phyloP scores from a whole-genome alignment of 1,284 basidiomycete genomes.

The Tremellales sp. region DNA sequence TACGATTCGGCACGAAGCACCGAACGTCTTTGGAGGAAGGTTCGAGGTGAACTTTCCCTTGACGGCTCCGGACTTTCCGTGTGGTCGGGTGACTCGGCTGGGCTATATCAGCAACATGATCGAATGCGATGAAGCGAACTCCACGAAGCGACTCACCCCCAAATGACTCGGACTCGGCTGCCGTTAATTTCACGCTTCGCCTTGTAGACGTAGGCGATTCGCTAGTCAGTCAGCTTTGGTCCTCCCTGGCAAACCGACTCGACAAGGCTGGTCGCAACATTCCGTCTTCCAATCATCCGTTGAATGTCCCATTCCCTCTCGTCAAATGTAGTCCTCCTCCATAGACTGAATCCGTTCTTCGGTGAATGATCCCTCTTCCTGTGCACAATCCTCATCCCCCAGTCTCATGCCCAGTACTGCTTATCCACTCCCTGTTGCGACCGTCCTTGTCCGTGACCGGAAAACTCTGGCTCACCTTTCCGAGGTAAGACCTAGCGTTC shows the following conservation, averaged over 20 bases:
- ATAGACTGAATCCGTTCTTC: no score
- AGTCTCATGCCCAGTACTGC: no score
- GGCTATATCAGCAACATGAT: no score
- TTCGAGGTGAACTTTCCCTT: constrained; percentile 97
- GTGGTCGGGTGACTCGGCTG: constrained; percentile 84
- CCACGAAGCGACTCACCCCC: constrained; percentile 76
- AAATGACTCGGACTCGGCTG: constrained; percentile 91
- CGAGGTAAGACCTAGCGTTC: constrained; percentile 96
- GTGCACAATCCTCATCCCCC: no score
- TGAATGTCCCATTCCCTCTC: no score
- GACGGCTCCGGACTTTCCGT: constrained; percentile 93
- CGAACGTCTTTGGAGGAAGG: constrained; percentile 93
- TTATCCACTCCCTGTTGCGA: no score
- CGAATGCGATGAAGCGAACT: no score
- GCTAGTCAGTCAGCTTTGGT: constrained; percentile 53
- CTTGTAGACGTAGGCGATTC: constrained; percentile 96
- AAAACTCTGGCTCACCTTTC: constrained; percentile 80
- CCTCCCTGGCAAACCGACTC: not conserved
- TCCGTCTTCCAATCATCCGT: no score
- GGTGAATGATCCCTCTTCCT: no score
- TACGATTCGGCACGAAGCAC: constrained; percentile 90
- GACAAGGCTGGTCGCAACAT: no score
- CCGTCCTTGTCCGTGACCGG: no score
- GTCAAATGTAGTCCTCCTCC: no score
- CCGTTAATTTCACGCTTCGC: constrained; percentile 89